Percentiles rank a stretch among this genome's conserved stretches.
Conservation (phyloP, 2,329 filamentous ascomycete species). For the Trichoderma sp. region DNA sequence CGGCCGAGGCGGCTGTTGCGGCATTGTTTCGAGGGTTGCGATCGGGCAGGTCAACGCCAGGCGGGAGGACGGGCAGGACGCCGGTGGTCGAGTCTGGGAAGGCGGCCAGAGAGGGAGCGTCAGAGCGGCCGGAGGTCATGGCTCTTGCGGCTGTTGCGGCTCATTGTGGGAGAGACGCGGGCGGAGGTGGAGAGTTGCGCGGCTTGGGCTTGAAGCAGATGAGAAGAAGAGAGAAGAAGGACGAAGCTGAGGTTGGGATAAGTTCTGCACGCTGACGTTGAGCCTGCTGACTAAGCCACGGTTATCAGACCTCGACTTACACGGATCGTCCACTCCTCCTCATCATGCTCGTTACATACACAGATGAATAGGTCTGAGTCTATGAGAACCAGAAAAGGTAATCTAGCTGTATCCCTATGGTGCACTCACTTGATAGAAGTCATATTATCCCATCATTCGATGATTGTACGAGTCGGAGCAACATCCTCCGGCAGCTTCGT, state of each 20-base stretch:
- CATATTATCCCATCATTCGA: neutral
- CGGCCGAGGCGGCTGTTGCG: slow-evolving; percentile 76
- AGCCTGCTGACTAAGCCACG: slow-evolving; percentile 9
- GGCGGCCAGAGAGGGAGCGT: slow-evolving; percentile 37
- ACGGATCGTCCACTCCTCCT: too few relatives aligned
- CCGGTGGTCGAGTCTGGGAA: slow-evolving; percentile 39
- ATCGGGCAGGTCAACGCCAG: slow-evolving; percentile 48
- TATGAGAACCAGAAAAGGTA: too few relatives aligned
- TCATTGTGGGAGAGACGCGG: slow-evolving; percentile 35
- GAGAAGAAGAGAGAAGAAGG: neutral
- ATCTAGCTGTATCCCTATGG: too few relatives aligned
- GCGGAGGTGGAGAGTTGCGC: neutral
- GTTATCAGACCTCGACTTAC: neutral
- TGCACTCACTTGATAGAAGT: too few relatives aligned
- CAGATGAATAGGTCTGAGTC: too few relatives aligned
- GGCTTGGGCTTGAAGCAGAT: neutral
- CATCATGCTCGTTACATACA: too few relatives aligned
- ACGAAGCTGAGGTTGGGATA: neutral
- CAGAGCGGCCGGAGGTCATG: slow-evolving; percentile 43
- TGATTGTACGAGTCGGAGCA: neutral
- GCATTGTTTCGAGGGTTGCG: slow-evolving; percentile 56
- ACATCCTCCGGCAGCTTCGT: slow-evolving; percentile 29
- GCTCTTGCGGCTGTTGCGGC: slow-evolving; percentile 40
- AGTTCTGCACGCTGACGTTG: slow-evolving; percentile 1
- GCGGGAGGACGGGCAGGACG: slow-evolving; percentile 50